Evolutionary conservation across 83 land plant species (phyloP).

Genomic region (Thuja plicata): DNA sequence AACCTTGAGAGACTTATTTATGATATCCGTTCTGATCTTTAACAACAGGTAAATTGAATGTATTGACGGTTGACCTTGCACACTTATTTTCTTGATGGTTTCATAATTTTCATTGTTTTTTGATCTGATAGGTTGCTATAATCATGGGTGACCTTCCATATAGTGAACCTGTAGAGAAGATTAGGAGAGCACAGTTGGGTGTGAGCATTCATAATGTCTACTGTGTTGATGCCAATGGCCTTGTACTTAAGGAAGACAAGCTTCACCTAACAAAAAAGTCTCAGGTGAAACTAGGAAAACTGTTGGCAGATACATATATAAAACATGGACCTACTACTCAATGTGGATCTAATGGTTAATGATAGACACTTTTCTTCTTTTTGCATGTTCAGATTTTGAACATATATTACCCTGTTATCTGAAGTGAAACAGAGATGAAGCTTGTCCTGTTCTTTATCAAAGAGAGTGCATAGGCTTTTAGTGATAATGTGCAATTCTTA

Average conservation of each 20-base stretch:
- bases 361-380: too few relatives aligned
- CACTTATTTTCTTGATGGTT: too few relatives aligned
- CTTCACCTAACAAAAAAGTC: slow-evolving; percentile 39
- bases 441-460: background rate
- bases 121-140: background rate
- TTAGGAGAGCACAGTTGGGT: slow-evolving; percentile 33
- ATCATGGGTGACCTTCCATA: slow-evolving; percentile 21
- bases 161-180: slow-evolving; percentile 24
- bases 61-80: too few relatives aligned
- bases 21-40: slow-evolving; percentile 62
- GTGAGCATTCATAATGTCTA: slow-evolving; percentile 23
- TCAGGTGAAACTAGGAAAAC: slow-evolving; percentile 41
- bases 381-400: too few relatives aligned
- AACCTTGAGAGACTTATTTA: slow-evolving; percentile 55
- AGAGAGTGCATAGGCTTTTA: too few relatives aligned
- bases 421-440: background rate
- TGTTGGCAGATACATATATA: slow-evolving; percentile 27
- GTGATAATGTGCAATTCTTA: background rate
- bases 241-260: slow-evolving; percentile 24
- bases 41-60: slow-evolving; percentile 40
- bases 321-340: background rate
- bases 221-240: slow-evolving; percentile 47
- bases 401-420: background rate
- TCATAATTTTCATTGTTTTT: too few relatives aligned
- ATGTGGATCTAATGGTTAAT: background rate